Evolutionary conservation across 2,329 filamentous ascomycete species (phyloP).

Genomic region (Meredithiella fracta): DNA sequence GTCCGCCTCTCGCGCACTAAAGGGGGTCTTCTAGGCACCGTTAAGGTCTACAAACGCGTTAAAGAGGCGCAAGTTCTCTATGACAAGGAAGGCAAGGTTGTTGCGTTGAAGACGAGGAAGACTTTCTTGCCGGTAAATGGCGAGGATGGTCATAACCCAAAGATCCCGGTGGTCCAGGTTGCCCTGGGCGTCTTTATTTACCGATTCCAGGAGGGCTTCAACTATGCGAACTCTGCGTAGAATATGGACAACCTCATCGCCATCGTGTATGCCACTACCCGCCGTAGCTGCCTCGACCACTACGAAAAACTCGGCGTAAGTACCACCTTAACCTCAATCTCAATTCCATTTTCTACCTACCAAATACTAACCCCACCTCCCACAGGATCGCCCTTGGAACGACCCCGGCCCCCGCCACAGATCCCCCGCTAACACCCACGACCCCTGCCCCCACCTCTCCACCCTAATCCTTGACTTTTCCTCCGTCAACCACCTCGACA

Average conservation of each 20-base stretch:
- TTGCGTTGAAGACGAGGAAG: conserved; percentile 8
- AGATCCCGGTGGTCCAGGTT: conserved; percentile 28
- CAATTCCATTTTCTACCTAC: not conserved
- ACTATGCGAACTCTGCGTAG: conserved; percentile 36
- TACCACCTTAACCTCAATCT: conserved; percentile 10
- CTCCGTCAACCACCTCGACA: conserved; percentile 39
- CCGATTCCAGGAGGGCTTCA: conserved; percentile 38
- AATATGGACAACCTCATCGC: conserved; percentile 34
- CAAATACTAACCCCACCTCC: not conserved
- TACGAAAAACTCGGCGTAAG: conserved; percentile 32
- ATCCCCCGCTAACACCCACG: conserved; percentile 19
- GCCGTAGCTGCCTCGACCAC: conserved; percentile 27
- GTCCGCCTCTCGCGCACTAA: conserved; percentile 71
- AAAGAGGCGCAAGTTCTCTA: conserved; percentile 10
- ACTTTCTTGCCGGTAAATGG: conserved; percentile 33
- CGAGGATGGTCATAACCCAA: conserved; percentile 34
- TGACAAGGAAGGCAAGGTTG: conserved; percentile 9
- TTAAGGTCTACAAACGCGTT: conserved; percentile 29
- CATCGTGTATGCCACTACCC: conserved; percentile 29
- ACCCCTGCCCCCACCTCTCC: conserved; percentile 30
- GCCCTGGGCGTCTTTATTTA: conserved; percentile 40
- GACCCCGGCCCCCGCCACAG: conserved; percentile 29
- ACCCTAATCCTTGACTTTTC: conserved; percentile 43
- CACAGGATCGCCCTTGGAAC: conserved; percentile 37
- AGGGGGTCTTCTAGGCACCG: conserved; percentile 68